Percentiles rank a stretch among this genome's conserved stretches.
These are phyloP conservation scores for Arachnomyces sp. DNA, from an alignment of 2,329 filamentous ascomycete genomes.

Conservation along the genomic window DNA sequence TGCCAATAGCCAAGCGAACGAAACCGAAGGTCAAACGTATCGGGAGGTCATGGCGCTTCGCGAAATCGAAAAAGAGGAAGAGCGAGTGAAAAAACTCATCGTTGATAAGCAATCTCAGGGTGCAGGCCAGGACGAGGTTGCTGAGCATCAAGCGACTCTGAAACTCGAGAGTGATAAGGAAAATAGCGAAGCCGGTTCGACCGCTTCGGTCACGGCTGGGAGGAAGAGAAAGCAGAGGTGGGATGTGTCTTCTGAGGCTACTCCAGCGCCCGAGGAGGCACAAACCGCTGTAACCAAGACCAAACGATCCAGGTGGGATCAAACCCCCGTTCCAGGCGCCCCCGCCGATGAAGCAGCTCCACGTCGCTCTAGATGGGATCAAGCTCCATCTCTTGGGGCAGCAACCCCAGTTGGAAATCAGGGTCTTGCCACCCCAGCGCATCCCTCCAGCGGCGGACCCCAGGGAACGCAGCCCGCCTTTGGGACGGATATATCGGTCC, in stretches of 20 bases:
- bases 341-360: constrained; percentile 46
- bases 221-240: constrained; percentile 91
- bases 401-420: constrained; percentile 67
- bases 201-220: constrained; percentile 55
- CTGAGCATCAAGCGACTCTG: constrained; percentile 66
- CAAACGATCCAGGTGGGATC: constrained; percentile 83
- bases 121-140: constrained; percentile 44
- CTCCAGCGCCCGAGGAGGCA: constrained; percentile 45
- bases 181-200: constrained; percentile 61
- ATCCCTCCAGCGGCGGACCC: constrained; percentile 55
- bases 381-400: constrained; percentile 60
- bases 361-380: constrained; percentile 83
- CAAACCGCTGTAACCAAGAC: constrained; percentile 50
- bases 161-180: constrained; percentile 63
- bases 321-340: constrained; percentile 58
- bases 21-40: constrained; percentile 71
- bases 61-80: constrained; percentile 89
- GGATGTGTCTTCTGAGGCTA: constrained; percentile 64
- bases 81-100: constrained; percentile 72
- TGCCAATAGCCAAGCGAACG: constrained; percentile 61
- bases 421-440: constrained; percentile 71
- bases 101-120: constrained; percentile 62
- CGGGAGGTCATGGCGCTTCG: constrained; percentile 83
- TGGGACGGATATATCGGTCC: constrained; percentile 70
- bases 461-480: constrained; percentile 56